Evolutionary conservation across 805 yeast genomes (phyloP).

Genomic region (Naumovozyma baii): DNA sequence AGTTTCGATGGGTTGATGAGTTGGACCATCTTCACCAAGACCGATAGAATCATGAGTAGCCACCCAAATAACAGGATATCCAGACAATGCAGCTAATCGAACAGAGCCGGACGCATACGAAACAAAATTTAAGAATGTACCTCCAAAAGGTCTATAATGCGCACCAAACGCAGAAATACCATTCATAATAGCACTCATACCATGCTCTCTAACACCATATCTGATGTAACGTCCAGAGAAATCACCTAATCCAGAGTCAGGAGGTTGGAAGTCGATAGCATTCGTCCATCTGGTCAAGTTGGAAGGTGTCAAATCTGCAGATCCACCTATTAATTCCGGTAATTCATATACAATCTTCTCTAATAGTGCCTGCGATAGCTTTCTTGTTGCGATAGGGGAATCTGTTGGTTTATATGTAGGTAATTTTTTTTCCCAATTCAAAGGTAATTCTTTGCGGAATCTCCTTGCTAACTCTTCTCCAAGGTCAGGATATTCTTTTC

Average conservation of each 20-base stretch:
- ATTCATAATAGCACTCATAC: conserved; percentile 96
- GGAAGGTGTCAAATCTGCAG: conserved; percentile 96
- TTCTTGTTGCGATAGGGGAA: conserved; percentile 85
- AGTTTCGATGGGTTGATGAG: conserved; percentile 88
- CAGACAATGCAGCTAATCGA: conserved; percentile 74
- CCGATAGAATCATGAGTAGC: conserved; percentile 89
- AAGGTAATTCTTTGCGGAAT: conserved; percentile 68
- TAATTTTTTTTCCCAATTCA: conserved; percentile 63
- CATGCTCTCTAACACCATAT: conserved; percentile 98
- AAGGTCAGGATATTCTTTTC: conserved; percentile 59
- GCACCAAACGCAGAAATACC: conserved; percentile 89
- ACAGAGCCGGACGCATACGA: conserved; percentile 82
- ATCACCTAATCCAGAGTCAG: conserved; percentile 65
- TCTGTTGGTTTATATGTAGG: conserved; percentile 77
- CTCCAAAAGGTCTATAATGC: conserved; percentile 86
- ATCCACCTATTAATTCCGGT: conserved; percentile 93
- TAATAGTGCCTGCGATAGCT: conserved; percentile 77
- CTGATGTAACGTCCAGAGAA: conserved; percentile 89
- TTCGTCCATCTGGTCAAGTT: conserved; percentile 83
- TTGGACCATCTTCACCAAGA: conserved; percentile 89
- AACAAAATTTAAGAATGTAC: conserved; percentile 94
- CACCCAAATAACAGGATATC: conserved; percentile 77
- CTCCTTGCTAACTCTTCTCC: conserved; percentile 79
- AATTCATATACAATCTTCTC: conserved; percentile 48
- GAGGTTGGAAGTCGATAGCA: conserved; percentile 89